A percentile compares a stretch with the other conserved stretches of the same genome.
phyloP scores from a whole-genome alignment of 2,329 filamentous ascomycete species.

The Seiridium unicorne region DNA sequence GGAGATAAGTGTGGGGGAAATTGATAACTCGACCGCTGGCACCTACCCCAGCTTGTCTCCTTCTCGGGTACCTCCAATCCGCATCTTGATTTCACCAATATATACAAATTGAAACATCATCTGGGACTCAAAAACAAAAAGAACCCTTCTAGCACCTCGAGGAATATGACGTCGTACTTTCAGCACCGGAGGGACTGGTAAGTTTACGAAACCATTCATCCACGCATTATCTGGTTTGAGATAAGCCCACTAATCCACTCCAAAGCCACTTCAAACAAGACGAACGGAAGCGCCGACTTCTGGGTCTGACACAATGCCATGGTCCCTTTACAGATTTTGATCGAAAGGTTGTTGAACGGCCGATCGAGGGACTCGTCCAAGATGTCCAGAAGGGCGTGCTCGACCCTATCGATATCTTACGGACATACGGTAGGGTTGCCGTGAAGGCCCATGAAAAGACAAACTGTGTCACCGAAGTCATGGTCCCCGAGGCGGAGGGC shows the following conservation, averaged over 20 bases:
- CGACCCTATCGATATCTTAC: slow-evolving; percentile 71
- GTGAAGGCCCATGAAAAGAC: slow-evolving; percentile 81
- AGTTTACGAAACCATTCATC: slow-evolving; percentile 20
- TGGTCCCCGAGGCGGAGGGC: slow-evolving; percentile 73
- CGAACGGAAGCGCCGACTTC: slow-evolving; percentile 69
- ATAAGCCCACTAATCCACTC: slow-evolving; percentile 23
- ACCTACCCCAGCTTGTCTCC: background rate
- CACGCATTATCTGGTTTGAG: background rate
- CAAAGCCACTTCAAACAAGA: slow-evolving; percentile 74
- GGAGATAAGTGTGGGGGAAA: background rate
- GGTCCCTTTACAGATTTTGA: slow-evolving; percentile 64
- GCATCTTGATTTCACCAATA: too few relatives aligned
- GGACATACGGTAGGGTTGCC: slow-evolving; percentile 82
- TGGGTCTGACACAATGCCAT: slow-evolving; percentile 64
- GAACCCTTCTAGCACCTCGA: background rate
- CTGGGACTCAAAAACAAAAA: too few relatives aligned
- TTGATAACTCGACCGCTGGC: background rate
- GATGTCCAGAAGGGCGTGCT: slow-evolving; percentile 70
- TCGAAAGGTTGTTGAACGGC: slow-evolving; percentile 64
- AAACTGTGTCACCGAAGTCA: slow-evolving; percentile 85
- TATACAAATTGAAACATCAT: too few relatives aligned
- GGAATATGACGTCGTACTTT: slow-evolving; percentile 54
- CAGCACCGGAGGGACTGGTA: slow-evolving; percentile 73
- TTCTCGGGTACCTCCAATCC: background rate
- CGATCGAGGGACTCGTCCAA: slow-evolving; percentile 76